Evolutionary conservation across 257 asterid genomes (phyloP).

Genomic region (Craterostigma plantagineum): DNA sequence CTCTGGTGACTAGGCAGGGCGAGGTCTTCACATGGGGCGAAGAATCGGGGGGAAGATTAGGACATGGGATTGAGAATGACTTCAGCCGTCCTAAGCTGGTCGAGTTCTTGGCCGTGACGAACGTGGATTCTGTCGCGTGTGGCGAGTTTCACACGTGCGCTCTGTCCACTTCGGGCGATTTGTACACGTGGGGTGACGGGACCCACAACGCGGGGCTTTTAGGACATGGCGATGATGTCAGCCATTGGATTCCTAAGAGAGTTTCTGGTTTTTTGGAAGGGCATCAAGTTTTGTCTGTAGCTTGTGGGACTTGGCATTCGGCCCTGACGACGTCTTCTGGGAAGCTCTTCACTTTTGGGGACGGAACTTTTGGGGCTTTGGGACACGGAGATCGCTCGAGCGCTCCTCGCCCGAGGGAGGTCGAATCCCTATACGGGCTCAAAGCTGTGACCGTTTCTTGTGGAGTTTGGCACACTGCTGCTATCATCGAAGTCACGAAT

Average conservation of each 20-base stretch:
- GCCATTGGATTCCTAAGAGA: conserved; percentile 90
- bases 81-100: conserved; percentile 54
- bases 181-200: conserved; percentile 97
- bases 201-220: conserved; percentile 70
- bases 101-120: conserved; percentile 58
- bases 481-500: conserved; percentile 57
- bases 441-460: conserved; percentile 60
- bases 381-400: conserved; percentile 78
- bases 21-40: conserved; percentile 96
- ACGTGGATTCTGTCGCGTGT: conserved; percentile 57
- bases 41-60: conserved; percentile 80
- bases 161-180: conserved; percentile 59
- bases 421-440: conserved; percentile 44
- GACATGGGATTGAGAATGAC: conserved; percentile 76
- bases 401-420: conserved; percentile 44
- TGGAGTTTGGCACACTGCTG: conserved; percentile 93
- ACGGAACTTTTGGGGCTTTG: conserved; percentile 73
- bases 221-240: conserved; percentile 71
- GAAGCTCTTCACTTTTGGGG: conserved; percentile 74
- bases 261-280: conserved; percentile 68
- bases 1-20: conserved; percentile 83
- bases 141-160: conserved; percentile 90
- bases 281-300: conserved; percentile 60
- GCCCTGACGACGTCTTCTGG: conserved; percentile 64
- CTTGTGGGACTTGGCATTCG: conserved; percentile 92